Base-by-base conservation (phyloP, 352 stramenopile genomes). In the Saprolegnia diclina region DNA sequence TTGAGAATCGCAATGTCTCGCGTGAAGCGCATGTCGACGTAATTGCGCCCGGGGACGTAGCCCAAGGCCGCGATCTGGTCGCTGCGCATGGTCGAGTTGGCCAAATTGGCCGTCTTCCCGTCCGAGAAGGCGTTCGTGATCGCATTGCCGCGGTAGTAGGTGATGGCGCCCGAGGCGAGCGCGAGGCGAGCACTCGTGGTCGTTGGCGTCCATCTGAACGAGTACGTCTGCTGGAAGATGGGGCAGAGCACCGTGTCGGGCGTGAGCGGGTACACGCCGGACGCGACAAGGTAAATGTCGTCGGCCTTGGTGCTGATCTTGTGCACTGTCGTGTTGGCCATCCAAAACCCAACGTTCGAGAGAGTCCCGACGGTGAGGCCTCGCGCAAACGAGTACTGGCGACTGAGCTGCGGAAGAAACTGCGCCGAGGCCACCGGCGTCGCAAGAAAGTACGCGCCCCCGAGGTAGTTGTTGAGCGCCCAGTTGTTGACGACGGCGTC, bases 21-120 rank as follows among this genome's bases (percentile, higher is more conserved):
- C 40, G 63, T 69, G 16, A 69, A 21, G 13, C 63, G 63, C 32
- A 61, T 38, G 42, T 69, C 63, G 53, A n/a, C 21, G 38, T 59
- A 35, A 9, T 24, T 21, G 24, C 63, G 63, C 13, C 16, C 63
- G 0, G 63, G 44, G 3, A 5, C 13, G 38, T 69, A 69, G 4
- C 63, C 63, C 9, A 69, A 24, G 18, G 29, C 63, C 18, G 48
- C 37, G 19, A 69, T 19, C 13, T 59, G 13, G 24, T 14, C 24
- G 16, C 24, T 40, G 24, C 24, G 11, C 52, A 59, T 59, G 24
- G 13, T 19, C 13, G 52, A 1, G 35, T 16, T 59, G 11, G 52
- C 52, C 3, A 59, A 9, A 9, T 59, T 59, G 7, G 24, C 11
- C 2, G 50, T 61, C 35, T 18, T 56, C 4, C 21, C 37, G 35